Conservation (phyloP, 495 filamentous ascomycete species). For the Aspergillus indologenus region DNA sequence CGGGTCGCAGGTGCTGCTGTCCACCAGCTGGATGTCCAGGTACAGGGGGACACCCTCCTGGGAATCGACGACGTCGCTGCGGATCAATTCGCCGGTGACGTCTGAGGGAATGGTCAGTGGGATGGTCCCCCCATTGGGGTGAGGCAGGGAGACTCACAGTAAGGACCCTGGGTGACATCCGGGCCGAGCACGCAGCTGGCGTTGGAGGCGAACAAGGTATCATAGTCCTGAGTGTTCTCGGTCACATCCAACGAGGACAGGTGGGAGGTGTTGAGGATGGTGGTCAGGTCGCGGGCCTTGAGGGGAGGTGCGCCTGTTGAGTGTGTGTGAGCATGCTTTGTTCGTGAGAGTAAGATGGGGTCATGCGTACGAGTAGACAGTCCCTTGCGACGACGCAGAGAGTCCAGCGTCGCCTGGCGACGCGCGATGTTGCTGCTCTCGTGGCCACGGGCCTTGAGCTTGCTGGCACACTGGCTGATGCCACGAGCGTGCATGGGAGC, state of each 20-base stretch:
- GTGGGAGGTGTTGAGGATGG: neutral
- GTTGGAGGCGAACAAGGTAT: constrained; percentile 51
- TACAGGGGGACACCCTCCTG: constrained; percentile 55
- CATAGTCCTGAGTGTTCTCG: constrained; percentile 34
- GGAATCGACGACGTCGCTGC: constrained; percentile 51
- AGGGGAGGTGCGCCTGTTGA: constrained; percentile 31
- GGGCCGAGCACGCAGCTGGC: constrained; percentile 56
- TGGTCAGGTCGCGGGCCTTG: constrained; percentile 12
- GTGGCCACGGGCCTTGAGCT: constrained; percentile 48
- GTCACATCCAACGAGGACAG: constrained; percentile 12
- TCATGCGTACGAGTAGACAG: constrained; percentile 20
- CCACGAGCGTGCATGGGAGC: constrained; percentile 34
- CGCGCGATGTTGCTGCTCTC: constrained; percentile 44
- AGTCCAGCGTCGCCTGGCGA: constrained; percentile 34
- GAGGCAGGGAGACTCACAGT: constrained; percentile 28
- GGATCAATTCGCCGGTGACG: constrained; percentile 51
- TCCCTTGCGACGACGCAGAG: constrained; percentile 26
- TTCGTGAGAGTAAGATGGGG: neutral
- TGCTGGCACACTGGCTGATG: constrained; percentile 45
- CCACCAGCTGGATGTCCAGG: constrained; percentile 59
- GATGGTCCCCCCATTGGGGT: neutral
- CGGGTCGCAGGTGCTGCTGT: constrained; percentile 55
- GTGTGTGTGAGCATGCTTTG: constrained; percentile 20
- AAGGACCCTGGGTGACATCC: constrained; percentile 55
- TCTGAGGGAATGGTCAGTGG: constrained; percentile 20